Evolutionary conservation across 2,329 filamentous ascomycete species (phyloP).

Genomic region (Ustilaginoidea virens): DNA sequence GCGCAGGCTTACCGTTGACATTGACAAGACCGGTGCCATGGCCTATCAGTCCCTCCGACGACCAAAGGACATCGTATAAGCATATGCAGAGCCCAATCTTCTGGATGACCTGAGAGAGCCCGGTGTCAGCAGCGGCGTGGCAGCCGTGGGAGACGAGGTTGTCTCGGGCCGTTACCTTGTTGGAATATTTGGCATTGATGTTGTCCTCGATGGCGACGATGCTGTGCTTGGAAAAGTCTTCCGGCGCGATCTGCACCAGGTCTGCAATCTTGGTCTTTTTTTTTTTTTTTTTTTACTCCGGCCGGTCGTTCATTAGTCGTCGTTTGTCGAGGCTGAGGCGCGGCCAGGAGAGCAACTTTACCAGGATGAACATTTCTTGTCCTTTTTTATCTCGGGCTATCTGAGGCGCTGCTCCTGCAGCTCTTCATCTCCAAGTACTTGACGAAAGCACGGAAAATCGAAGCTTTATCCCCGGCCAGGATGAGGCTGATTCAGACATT

Average conservation of each 20-base stretch:
- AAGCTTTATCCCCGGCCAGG: too few species aligned
- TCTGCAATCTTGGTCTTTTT: conserved; percentile 95
- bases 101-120: conserved; percentile 78
- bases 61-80: conserved; percentile 77
- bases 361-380: conserved; percentile 35
- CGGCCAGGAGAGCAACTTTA: conserved; percentile 10
- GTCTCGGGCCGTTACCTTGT: too few species aligned
- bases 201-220: conserved; percentile 84
- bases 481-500: too few species aligned
- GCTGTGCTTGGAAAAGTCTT: conserved; percentile 75
- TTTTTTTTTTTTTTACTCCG: too few species aligned
- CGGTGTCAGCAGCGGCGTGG: too few species aligned
- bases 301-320: not conserved
- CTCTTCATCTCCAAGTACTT: too few species aligned
- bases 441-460: too few species aligned
- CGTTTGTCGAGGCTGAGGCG: not conserved
- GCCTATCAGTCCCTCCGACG: conserved; percentile 86
- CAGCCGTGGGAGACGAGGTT: too few species aligned
- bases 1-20: conserved; percentile 55
- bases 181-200: conserved; percentile 92
- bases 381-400: too few species aligned
- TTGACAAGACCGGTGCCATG: conserved; percentile 87
- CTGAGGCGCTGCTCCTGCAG: too few species aligned
- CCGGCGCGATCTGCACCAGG: conserved; percentile 80
- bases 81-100: conserved; percentile 89